Evolutionary conservation across 2,329 filamentous ascomycete genomes (phyloP), one percentile per base, ranked within the genome.

Genomic region (Neopestalotiopsis rosae): DNA sequence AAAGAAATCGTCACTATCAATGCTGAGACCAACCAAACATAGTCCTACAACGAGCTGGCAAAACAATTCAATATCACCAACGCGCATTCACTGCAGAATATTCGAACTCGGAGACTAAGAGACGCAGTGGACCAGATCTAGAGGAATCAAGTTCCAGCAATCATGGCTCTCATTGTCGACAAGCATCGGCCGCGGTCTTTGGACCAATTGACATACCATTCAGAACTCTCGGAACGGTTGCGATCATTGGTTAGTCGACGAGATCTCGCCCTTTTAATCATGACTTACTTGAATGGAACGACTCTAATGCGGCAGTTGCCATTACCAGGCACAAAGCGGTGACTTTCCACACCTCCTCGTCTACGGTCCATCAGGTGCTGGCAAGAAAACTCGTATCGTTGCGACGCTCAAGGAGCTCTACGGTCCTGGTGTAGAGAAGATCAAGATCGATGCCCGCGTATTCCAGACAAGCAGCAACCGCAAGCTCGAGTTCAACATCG

Each of bases 401-500:
- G 95, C 96, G 17, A 98, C 95, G 0, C 85, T 99, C 3, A 97
- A 97, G 80, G 95, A 98, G 78, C 88, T 99, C 7, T 99, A 96
- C 81, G 96, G 96, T 0, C 91, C 95, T 0, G 95, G 96, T 58
- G 96, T 97, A n/a, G 97, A 99, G 79, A 98, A 98, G 87, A 99
- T 99, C 87, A 98, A 98, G 85, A 98, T 99, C 82, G 96, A 99
- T 79, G 94, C 94, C 13, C 93, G 96, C 72, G 92, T 98, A 69
- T 99, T 99, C 84, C 95, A 97, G 82, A 98, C 96, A 1, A 95
- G 90, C 28, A 92, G 92, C 78, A 98, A 97, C 81, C 94, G 96
- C 79, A 99, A 99, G 82, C 91, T 99, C 75, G 96, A 99, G 83
- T 99, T 99, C 88, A 99, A 98, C 84, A 97, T 99, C 72, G 96